Base-by-base conservation (phyloP, 495 filamentous ascomycete species). In the Penicillium salamii region DNA sequence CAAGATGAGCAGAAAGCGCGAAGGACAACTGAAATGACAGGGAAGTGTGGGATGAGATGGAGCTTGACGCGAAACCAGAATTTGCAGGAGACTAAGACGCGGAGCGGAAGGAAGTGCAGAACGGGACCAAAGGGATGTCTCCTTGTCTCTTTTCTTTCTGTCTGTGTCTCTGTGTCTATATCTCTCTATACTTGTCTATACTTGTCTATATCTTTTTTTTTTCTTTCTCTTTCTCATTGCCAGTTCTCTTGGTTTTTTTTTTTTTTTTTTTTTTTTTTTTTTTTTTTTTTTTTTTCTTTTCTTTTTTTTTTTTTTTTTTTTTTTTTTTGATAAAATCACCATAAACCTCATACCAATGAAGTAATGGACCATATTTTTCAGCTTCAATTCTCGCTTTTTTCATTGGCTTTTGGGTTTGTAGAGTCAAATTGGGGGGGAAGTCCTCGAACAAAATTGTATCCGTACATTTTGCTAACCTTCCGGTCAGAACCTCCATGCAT, bases 1-100 rank as follows among this genome's bases (percentile, higher is more conserved):
- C 3, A 5, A 38, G 24, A 12, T 32, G 46, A 46, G 13, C 3
- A 24, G 28, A 39, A 32, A 42, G 18, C 7, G 20, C 49, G 34
- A 23, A 34, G 38, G 31, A 19, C 12, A 33, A 24, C 46, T 31
- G 23, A 40, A 51, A 29, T 18, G n/a, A 43, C 18, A 14, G 44
- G 35, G 21, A 12, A 7, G 35, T 17, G 37, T 35, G 12, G 14
- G 4, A 24, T 11, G 17, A 28, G 7, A 34, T 39, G 28, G 18
- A 38, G 46, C 35, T 24, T 23, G 17, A 24, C 47, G 47, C 47
- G 31, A 35, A n/a, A 42, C 38, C 31, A 50, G 38, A 42, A 38
- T 50, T 50, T 50, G 47, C 47, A 50, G 47, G 39, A 50, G 47
- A 38, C 28, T 35, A 50, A 50, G 47, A 50, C 47, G 47, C 47